These are phyloP conservation scores for Toxicodendron radicans DNA, from an alignment of 345 rosid species.

Conservation along the genomic window DNA sequence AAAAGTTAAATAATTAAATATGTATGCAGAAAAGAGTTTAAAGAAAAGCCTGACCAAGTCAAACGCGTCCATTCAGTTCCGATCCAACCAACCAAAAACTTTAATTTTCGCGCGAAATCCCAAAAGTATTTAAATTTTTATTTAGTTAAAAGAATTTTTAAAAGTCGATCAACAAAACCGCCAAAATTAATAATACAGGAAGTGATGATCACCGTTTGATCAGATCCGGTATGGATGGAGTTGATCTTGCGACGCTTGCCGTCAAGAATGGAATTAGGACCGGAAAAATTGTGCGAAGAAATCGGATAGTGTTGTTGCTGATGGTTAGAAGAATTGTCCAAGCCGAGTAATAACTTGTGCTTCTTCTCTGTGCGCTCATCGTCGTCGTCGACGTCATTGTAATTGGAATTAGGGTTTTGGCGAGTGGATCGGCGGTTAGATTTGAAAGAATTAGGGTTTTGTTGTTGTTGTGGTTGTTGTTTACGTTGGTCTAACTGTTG, in stretches of 20 bases:
- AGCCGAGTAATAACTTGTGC: conserved; percentile 64
- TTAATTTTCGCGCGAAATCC: conserved; percentile 61
- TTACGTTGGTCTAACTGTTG: conserved; percentile 31
- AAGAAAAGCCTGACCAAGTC: conserved; percentile 49
- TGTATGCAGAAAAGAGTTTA: conserved; percentile 18
- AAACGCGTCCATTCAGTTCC: conserved; percentile 48
- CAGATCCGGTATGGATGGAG: conserved; percentile 53
- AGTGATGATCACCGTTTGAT: conserved; percentile 43
- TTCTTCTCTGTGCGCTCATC: conserved; percentile 79
- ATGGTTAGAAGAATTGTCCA: conserved; percentile 44
- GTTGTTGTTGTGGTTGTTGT: conserved; percentile 32
- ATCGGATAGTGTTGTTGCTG: conserved; percentile 31
- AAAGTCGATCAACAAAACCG: not conserved
- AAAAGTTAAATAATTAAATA: conserved; percentile 34
- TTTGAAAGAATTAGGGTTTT: conserved; percentile 43
- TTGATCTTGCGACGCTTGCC: conserved; percentile 42
- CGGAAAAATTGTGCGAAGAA: conserved; percentile 15
- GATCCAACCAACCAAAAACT: conserved; percentile 36
- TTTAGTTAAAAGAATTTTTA: conserved; percentile 8
- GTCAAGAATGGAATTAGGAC: conserved; percentile 31
- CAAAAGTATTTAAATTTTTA: conserved; percentile 21
- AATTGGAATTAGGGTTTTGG: conserved; percentile 45
- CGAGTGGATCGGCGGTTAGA: conserved; percentile 51
- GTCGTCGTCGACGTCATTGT: conserved; percentile 48
- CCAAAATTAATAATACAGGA: conserved; percentile 8